Evolutionary conservation across 352 stramenopile genomes (phyloP).

Genomic region (Globisporangium uncinulatum): DNA sequence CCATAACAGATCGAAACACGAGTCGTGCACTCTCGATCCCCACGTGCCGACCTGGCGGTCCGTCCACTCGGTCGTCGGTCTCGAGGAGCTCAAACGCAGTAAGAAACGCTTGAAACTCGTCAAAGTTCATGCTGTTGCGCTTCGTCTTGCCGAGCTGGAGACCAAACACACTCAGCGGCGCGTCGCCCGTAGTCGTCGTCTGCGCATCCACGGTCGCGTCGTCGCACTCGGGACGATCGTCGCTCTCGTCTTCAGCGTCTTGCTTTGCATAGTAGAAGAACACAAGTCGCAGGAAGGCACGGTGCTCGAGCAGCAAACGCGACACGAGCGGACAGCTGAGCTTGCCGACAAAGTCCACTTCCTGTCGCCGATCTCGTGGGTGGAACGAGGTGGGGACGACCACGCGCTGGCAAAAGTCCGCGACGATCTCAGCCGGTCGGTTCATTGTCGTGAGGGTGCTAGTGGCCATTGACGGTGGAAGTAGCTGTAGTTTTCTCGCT

Average conservation of each 20-base stretch:
- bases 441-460: neutral
- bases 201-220: neutral
- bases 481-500: neutral
- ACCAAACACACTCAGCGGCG: neutral
- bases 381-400: slow-evolving; percentile 18
- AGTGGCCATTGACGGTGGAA: neutral
- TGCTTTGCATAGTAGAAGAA: slow-evolving; percentile 59
- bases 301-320: slow-evolving; percentile 44
- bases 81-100: slow-evolving; percentile 22
- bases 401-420: slow-evolving; percentile 33
- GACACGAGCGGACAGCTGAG: slow-evolving; percentile 36
- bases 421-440: slow-evolving; percentile 29
- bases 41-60: neutral
- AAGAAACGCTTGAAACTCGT: slow-evolving; percentile 40
- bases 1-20: slow-evolving; percentile 45
- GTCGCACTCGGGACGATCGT: neutral
- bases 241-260: slow-evolving; percentile 19
- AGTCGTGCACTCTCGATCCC: slow-evolving; percentile 15
- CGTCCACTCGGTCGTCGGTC: neutral
- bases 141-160: slow-evolving; percentile 42
- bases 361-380: slow-evolving; percentile 8
- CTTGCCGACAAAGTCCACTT: slow-evolving; percentile 35
- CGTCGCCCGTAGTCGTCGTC: neutral
- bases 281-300: slow-evolving; percentile 39
- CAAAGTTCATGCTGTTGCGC: slow-evolving; percentile 45